Evolutionary conservation across 441 rosid species (phyloP), one percentile per base, ranked within the genome.

Genomic region (Biscutella laevigata): DNA sequence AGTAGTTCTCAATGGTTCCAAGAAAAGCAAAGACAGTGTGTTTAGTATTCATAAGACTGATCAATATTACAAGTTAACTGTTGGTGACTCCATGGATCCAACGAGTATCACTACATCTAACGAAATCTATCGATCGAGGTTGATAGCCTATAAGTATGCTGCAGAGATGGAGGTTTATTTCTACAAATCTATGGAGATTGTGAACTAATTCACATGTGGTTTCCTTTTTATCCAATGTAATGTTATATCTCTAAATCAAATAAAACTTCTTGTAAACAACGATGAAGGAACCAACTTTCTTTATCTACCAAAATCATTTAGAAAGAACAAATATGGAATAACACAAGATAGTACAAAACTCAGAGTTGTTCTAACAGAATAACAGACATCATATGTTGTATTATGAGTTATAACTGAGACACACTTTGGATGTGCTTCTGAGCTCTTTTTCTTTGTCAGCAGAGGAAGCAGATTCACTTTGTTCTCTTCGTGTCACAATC

Each of bases 401-500:
- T 15, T 34, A 16, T 44, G 49, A 26, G 38, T 55, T 29, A 45
- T 49, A n/a, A 38, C 0, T 45, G 49, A 40, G 54, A 36, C 56
- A 33, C 32, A 30, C 20, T 36, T 54, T 24, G 30, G 21, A 38
- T 45, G 42, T 30, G 30, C n/a, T n/a, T n/a, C n/a, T n/a, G n/a
- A n/a, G n/a, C n/a, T n/a, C n/a, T 28, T n/a, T 38, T 1, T 14
- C 15, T 35, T 9, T 40, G 46, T 72, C 79, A 86, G 53, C 86
- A 75, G 39, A 53, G 46, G 51, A 71, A 61, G 56, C 83, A 77
- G 26, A 61, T 26, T 39, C 77, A 77, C 59, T 76, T 72, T 3
- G 74, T 35, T 63, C 85, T 66, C 29, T 72, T 50, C 17, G 66
- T 54, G 67, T 82, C 86, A 29, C 77, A 61, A 38, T 88, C 92